phyloP scores from a whole-genome alignment of 2,329 filamentous ascomycete genomes.

The Apiospora koreana region DNA sequence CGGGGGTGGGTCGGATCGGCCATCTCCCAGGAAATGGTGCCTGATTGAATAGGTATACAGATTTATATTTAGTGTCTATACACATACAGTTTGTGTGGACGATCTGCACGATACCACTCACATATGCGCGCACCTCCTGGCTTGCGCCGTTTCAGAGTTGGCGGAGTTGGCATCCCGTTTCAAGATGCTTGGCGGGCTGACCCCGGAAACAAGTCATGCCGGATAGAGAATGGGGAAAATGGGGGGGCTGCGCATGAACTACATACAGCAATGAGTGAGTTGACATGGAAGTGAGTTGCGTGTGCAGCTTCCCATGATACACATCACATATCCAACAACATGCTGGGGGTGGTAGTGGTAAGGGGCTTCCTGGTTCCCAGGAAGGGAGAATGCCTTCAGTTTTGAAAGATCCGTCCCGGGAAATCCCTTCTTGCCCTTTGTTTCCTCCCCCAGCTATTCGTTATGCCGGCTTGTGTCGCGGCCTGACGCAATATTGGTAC shows the following conservation, averaged over 20 bases:
- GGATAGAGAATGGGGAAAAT: background rate
- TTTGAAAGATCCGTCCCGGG: background rate
- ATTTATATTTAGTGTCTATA: background rate
- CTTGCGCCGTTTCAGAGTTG: slow-evolving; percentile 1
- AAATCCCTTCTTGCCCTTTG: background rate
- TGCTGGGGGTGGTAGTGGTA: background rate
- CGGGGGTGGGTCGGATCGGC: background rate
- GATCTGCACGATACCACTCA: slow-evolving; percentile 7
- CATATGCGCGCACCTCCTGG: background rate
- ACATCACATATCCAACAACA: background rate
- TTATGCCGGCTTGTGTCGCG: background rate
- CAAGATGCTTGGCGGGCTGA: slow-evolving; percentile 7
- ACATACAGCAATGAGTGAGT: background rate
- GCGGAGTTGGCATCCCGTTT: background rate
- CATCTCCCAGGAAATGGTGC: background rate
- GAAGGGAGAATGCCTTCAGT: background rate
- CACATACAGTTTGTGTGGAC: background rate
- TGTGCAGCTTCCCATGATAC: background rate
- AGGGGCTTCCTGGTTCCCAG: background rate
- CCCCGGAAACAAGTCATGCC: background rate
- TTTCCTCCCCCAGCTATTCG: background rate
- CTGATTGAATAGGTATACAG: too few species aligned
- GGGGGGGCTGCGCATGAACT: background rate
- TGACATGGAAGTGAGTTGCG: background rate
- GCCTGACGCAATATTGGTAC: slow-evolving; percentile 4